A percentile compares a stretch with the other conserved stretches of the same genome.
Conservation (phyloP, 345 rosid genomes). For the Camelina hispida region DNA sequence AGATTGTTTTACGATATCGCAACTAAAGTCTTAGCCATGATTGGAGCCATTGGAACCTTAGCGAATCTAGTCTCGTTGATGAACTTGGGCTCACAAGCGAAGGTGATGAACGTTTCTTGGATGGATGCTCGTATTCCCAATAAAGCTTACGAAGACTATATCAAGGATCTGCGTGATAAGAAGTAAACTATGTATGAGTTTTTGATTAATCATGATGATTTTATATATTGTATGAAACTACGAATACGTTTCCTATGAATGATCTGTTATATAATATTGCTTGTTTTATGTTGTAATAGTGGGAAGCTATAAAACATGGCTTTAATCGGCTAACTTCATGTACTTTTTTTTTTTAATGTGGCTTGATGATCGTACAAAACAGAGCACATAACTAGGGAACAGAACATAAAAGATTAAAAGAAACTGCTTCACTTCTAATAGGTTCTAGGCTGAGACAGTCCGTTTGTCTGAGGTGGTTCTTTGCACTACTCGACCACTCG, state of each 20-base stretch:
- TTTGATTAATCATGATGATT: no score
- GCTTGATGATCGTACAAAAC: conserved; percentile 5
- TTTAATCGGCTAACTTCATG: background rate
- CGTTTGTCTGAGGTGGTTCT: conserved; percentile 70
- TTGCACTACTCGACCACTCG: conserved; percentile 39
- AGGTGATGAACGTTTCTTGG: conserved; percentile 17
- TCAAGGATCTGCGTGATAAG: conserved; percentile 3
- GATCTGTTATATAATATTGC: background rate
- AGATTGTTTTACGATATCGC: conserved; percentile 10
- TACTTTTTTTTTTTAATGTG: background rate
- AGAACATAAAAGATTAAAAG: background rate
- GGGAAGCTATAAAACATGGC: no score
- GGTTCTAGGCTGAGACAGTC: conserved; percentile 33
- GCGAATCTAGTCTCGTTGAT: background rate
- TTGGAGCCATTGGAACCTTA: conserved; percentile 26
- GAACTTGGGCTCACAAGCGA: background rate
- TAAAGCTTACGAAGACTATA: conserved; percentile 4
- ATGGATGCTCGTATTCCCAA: background rate
- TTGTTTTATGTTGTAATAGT: background rate
- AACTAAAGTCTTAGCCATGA: background rate
- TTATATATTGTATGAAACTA: no score
- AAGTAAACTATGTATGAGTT: background rate
- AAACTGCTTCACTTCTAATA: conserved; percentile 7
- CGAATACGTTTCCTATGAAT: no score
- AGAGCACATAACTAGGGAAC: background rate